phyloP scores from a whole-genome alignment of 2,329 filamentous ascomycete genomes.

The Nemania serpens region DNA sequence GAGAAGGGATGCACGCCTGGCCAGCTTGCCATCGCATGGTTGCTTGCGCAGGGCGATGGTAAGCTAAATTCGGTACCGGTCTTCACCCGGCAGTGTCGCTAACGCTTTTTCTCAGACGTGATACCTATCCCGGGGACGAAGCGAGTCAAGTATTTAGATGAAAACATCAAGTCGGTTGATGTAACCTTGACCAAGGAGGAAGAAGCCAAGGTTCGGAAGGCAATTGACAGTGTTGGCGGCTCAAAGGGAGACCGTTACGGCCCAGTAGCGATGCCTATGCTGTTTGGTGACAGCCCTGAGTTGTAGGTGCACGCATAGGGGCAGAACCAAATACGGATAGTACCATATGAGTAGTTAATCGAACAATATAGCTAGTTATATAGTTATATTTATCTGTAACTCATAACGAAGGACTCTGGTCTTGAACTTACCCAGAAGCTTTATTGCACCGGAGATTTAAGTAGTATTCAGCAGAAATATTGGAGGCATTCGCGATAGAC shows the following conservation, averaged over 20 bases:
- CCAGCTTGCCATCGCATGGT: slow-evolving; percentile 61
- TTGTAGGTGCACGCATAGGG: slow-evolving; percentile 8
- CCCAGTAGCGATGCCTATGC: slow-evolving; percentile 6
- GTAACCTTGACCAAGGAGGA: slow-evolving; percentile 45
- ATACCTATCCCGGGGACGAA: slow-evolving; percentile 46
- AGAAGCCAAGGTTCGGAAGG: slow-evolving; percentile 42
- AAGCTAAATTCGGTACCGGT: background rate
- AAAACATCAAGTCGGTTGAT: slow-evolving; percentile 41
- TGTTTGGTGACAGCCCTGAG: slow-evolving; percentile 34
- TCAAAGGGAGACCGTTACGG: slow-evolving; percentile 30
- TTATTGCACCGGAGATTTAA: too few relatives aligned
- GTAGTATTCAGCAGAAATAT: too few relatives aligned
- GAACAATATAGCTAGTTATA: too few relatives aligned
- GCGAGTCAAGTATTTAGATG: slow-evolving; percentile 40
- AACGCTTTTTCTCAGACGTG: slow-evolving; percentile 55
- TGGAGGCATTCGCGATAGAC: too few relatives aligned
- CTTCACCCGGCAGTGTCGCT: slow-evolving; percentile 41
- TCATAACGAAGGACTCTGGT: too few relatives aligned
- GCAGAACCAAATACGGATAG: too few relatives aligned
- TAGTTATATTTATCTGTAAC: too few relatives aligned
- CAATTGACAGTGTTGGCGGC: slow-evolving; percentile 40
- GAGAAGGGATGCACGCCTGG: slow-evolving; percentile 49
- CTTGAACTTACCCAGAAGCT: too few relatives aligned
- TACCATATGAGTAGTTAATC: too few relatives aligned
- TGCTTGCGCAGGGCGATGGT: slow-evolving; percentile 52